A percentile compares a stretch with the other conserved stretches of the same genome.
These are phyloP conservation scores for Candida tammaniensis DNA, from an alignment of 805 yeast species.

Conservation along the genomic window DNA sequence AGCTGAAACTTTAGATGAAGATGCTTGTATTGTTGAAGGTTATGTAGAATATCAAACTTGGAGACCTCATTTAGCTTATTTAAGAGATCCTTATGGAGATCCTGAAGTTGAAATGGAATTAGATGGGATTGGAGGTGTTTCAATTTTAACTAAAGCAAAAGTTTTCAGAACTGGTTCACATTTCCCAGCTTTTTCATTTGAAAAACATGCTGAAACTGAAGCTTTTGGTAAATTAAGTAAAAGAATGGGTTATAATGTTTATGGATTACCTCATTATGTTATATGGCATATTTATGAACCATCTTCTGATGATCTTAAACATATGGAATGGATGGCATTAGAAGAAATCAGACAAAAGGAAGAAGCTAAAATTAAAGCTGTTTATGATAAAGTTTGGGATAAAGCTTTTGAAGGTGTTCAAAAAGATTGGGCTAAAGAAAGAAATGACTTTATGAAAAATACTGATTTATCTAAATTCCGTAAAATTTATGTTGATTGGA, in stretches of 20 bases:
- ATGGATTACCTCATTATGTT: constrained; percentile 91
- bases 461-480: constrained; percentile 58
- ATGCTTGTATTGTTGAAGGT: constrained; percentile 96
- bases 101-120: constrained; percentile 89
- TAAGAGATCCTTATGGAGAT: constrained; percentile 93
- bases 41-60: constrained; percentile 96
- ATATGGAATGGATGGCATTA: constrained; percentile 85
- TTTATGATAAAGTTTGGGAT: constrained; percentile 71
- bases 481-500: constrained; percentile 64
- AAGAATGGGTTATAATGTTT: constrained; percentile 80
- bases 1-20: constrained; percentile 79
- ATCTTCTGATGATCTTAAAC: constrained; percentile 79
- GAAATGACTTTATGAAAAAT: constrained; percentile 68
- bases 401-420: constrained; percentile 76
- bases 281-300: constrained; percentile 98
- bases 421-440: constrained; percentile 70
- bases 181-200: constrained; percentile 95
- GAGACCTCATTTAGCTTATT: constrained; percentile 95
- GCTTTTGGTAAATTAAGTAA: constrained; percentile 91
- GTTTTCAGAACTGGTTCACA: constrained; percentile 88
- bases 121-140: constrained; percentile 98
- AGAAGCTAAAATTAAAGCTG: constrained; percentile 59
- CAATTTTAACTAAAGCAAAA: constrained; percentile 80
- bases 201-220: constrained; percentile 96
- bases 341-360: constrained; percentile 67